These are phyloP conservation scores for Vicia faba DNA, from an alignment of 306 rosid genomes.

Conservation along the genomic window DNA sequence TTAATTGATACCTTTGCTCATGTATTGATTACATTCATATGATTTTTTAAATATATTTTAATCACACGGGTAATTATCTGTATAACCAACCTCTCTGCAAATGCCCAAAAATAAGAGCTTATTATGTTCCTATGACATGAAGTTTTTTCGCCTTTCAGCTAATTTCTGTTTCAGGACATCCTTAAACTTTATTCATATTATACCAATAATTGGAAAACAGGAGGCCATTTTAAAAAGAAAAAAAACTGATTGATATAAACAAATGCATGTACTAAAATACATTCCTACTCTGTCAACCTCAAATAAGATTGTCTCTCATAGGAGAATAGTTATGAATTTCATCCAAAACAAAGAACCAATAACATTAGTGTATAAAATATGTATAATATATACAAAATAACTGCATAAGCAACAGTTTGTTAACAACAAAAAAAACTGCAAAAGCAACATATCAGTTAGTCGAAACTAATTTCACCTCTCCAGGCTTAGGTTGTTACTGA, in stretches of 20 bases:
- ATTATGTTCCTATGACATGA: not conserved
- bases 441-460: not conserved
- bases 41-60: constrained; percentile 23
- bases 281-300: not conserved
- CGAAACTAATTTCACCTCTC: constrained; percentile 35
- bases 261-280: constrained; percentile 2
- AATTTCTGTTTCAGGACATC: not conserved
- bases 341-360: not conserved
- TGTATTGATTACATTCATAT: constrained; percentile 39
- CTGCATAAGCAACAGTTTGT: not conserved
- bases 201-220: not conserved
- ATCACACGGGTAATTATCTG: constrained; percentile 15
- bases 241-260: constrained; percentile 1
- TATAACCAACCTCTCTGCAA: not conserved
- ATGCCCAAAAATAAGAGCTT: not conserved
- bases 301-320: not conserved
- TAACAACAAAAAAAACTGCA: not conserved
- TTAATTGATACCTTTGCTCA: constrained; percentile 29
- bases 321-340: not conserved
- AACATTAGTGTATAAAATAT: not conserved
- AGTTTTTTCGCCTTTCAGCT: not conserved
- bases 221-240: not conserved
- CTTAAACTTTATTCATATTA: not conserved
- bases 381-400: not conserved
- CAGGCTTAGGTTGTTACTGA: constrained; percentile 13